A percentile compares a stretch with the other conserved stretches of the same genome.
phyloP scores from a whole-genome alignment of 352 stramenopile genomes.

The Phytophthora ramorum region DNA sequence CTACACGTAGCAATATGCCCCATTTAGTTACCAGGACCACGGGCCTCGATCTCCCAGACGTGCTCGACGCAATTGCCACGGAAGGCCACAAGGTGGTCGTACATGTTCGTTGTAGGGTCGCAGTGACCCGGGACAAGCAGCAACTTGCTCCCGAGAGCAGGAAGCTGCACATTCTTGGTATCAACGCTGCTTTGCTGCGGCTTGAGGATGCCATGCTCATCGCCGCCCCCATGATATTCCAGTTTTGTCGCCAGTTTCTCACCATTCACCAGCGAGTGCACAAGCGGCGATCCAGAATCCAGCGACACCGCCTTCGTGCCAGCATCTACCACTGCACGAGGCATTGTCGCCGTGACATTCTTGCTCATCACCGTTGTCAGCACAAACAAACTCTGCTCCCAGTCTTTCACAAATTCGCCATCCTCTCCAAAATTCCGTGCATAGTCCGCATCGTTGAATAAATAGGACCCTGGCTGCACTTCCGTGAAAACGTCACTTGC shows the following conservation, averaged over 20 bases:
- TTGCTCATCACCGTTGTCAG: slow-evolving; percentile 75
- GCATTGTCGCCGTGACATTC: slow-evolving; percentile 38
- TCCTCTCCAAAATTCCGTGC: slow-evolving; percentile 53
- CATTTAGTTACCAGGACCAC: slow-evolving; percentile 63
- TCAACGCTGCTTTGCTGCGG: slow-evolving; percentile 10
- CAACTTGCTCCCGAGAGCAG: slow-evolving; percentile 58
- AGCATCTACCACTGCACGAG: slow-evolving; percentile 69
- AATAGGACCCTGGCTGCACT: slow-evolving; percentile 79
- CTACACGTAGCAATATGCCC: too few species aligned
- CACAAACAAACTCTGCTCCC: slow-evolving; percentile 75
- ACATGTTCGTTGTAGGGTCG: slow-evolving; percentile 81
- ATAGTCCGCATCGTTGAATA: slow-evolving; percentile 85
- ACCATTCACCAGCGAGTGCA: slow-evolving; percentile 51
- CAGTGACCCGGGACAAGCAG: slow-evolving; percentile 73
- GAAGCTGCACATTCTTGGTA: slow-evolving; percentile 43
- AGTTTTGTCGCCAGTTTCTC: slow-evolving; percentile 44
- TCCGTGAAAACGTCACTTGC: slow-evolving; percentile 73
- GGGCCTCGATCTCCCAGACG: slow-evolving; percentile 63
- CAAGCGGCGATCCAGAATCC: slow-evolving; percentile 65
- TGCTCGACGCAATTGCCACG: slow-evolving; percentile 56
- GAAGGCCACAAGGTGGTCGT: slow-evolving; percentile 75
- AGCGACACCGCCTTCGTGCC: slow-evolving; percentile 79
- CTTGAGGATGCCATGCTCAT: slow-evolving; percentile 76
- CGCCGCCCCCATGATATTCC: slow-evolving; percentile 64
- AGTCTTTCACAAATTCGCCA: slow-evolving; percentile 49